Evolutionary conservation across 108 stramenopile species (phyloP), one percentile per base, ranked within the genome.

Genomic region (Cylindrotheca fusiformis): DNA sequence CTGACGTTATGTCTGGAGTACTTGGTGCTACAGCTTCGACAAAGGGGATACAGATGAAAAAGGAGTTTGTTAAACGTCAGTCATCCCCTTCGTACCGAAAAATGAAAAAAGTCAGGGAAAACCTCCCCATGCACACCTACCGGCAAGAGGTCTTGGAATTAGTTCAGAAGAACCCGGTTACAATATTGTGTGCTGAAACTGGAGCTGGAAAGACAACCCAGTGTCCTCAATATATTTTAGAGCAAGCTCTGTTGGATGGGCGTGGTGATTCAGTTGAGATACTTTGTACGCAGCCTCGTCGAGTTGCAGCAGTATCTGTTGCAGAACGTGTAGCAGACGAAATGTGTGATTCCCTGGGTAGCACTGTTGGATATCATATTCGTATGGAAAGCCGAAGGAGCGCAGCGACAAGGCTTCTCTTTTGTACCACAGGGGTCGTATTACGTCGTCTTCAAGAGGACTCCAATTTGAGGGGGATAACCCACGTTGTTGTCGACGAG

Each of bases 381-480:
- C 85, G 95, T 4, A 81, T 91, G 71, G 94, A 98, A 59, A 54
- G 71, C 48, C 76, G 72, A 48, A 58, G 65, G 32, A 80, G 76
- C 33, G 21, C 67, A 19, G 54, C 69, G 4, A 99, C 98, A 27
- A 78, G 81, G 44, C 80, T 98, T 19, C 67, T 96, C 6, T 97
- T 96, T 71, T 97, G 96, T 72, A 99, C 98, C 2, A 99, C 97
- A 1, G 97, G 97, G 2, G 75, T 99, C 33, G 63, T 97, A 0
- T 61, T 98, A 27, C 89, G 96, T 8, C 74, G 95, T 31, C 86
- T 97, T 47, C 93, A 97, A 65, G 95, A 96, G 18, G 96, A 96
- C 74, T 65, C 70, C 20, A 66, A 78, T 61, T 82, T 97, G 55
- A 33, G 30, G 32, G 86, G 77, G 14, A 65, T 99, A 4, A 90